Evolutionary conservation across 805 yeast genomes (phyloP), one percentile per base, ranked within the genome.

Genomic region (Zygoascus bituminiphila): DNA sequence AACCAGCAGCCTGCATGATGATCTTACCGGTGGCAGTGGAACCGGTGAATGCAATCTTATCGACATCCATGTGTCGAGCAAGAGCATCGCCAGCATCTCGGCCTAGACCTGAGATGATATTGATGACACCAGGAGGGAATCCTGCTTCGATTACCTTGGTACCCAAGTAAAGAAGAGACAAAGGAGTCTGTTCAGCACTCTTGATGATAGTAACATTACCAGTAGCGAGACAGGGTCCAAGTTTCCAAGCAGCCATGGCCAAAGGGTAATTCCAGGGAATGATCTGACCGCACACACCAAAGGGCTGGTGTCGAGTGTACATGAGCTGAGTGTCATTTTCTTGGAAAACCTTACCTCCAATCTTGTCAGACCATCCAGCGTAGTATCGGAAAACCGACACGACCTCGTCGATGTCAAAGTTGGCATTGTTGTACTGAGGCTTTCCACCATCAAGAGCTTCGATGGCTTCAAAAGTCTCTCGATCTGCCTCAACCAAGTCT

Each of bases 391-490:
- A 71, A 33, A 76, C 76, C 52, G 70, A 76, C 35, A 77, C 73
- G 36, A 78, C 68, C 20, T 49, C 52, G 36, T 46, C 41, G 45
- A 64, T 52, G 38, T 56, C 52, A 25, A 45, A 44, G 25, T 38
- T 25, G 8, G 56, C 50, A 26, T 56, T 53, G 41, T 42, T 36
- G 33, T 48, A 47, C 41, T 52, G 52, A 23, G 94, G 81, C 71
- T 88, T 89, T 67, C 97, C 97, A 65, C 87, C 85, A 66, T 89
- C 96, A 65, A 84, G 72, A 20, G 96, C 75, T 70, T 89, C 97
- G 60, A 89, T 84, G 44, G 79, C 71, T 22, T 95, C 91, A 49
- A 89, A 68, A 31, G 76, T 68, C 52, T 86, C 94, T 49, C 76
- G 73, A 62, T 89, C 74, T 57, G 76, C 73, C 62, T 85, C 95